Base-by-base conservation (phyloP, 1,284 basidiomycete species). In the Peniophora sp. region DNA sequence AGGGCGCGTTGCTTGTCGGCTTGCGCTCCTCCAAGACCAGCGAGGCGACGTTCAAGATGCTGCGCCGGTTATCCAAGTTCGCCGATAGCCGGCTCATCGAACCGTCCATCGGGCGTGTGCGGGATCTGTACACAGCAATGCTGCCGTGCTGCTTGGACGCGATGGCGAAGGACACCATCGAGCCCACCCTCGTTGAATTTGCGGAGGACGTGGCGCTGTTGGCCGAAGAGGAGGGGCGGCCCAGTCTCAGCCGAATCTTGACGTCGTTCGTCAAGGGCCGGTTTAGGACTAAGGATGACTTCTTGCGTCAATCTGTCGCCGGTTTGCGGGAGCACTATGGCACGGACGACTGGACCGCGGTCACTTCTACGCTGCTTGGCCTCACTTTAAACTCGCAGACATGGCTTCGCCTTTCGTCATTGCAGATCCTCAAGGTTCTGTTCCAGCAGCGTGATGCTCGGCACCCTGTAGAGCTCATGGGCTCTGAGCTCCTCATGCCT, bases 251-350 rank as follows among this genome's bases (percentile, higher is more conserved):
- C 52, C 85, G 91, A 32, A 87, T 97, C 58, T 88, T 96, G 79
- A 86, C 78, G 1, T 95, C 92, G 6, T 94, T 96, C 57, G 83
- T 90, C 39, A 92, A 90, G 65, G 74, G 77, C 20, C 87, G 92
- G 43, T 97, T 97, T 75, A 78, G 94, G 42, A 92, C 92, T 2
- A 88, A 88, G 63, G 95, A 97, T 51, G 94, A 97, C 65, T 93
- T 97, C 66, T 78, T 96, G 52, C 83, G 92, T 2, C 93, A 97
- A 63, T 93, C 92, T 0, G 85, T 92, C 17, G 75, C 81, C 2
- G 86, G 88, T 57, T 75, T 97, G 41, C 82, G 91, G 24, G 91
- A 95, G 60, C 81, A 92, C 61, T 94, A 88, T 69, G 80, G 79
- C 20, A 61, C 64, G 47, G 82, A 79, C 59, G 76, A 74, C 64